Percentiles rank a stretch among this genome's conserved stretches.
phyloP scores from a whole-genome alignment of 352 stramenopile genomes.

The Pythium brachiatum region DNA sequence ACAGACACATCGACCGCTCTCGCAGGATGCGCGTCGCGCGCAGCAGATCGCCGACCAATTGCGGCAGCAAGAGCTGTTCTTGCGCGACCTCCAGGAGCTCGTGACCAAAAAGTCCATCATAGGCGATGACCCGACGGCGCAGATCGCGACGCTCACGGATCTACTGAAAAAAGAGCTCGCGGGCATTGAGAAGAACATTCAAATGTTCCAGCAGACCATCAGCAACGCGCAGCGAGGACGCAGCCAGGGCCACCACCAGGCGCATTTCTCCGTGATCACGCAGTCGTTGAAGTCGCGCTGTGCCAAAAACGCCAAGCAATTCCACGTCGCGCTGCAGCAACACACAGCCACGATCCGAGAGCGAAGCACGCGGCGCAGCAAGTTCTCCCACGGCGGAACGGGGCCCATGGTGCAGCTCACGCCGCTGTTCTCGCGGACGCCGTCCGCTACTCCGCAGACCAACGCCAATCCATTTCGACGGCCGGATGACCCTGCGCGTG shows the following conservation, averaged over 20 bases:
- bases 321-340: slow-evolving; percentile 54
- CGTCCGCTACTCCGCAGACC: slow-evolving; percentile 10
- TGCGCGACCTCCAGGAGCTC: slow-evolving; percentile 71
- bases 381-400: slow-evolving; percentile 73
- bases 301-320: slow-evolving; percentile 76
- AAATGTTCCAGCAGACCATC: slow-evolving; percentile 61
- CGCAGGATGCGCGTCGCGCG: slow-evolving; percentile 59
- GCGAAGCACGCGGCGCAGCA: slow-evolving; percentile 70
- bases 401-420: slow-evolving; percentile 82
- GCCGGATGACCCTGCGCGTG: slow-evolving; percentile 10
- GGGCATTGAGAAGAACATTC: slow-evolving; percentile 61
- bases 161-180: slow-evolving; percentile 75
- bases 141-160: slow-evolving; percentile 78
- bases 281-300: slow-evolving; percentile 78
- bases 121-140: slow-evolving; percentile 66
- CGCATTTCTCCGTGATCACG: slow-evolving; percentile 79
- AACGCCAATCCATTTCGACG: slow-evolving; percentile 11
- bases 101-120: slow-evolving; percentile 76
- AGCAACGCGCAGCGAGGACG: slow-evolving; percentile 41
- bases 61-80: slow-evolving; percentile 76
- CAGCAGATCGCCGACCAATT: slow-evolving; percentile 83
- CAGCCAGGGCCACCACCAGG: slow-evolving; percentile 68
- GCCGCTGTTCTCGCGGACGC: slow-evolving; percentile 64
- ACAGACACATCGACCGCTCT: slow-evolving; percentile 63
- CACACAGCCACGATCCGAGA: slow-evolving; percentile 59